phyloP scores from a whole-genome alignment of 2,329 filamentous ascomycete species.

The Stachybotrys chartarum region DNA sequence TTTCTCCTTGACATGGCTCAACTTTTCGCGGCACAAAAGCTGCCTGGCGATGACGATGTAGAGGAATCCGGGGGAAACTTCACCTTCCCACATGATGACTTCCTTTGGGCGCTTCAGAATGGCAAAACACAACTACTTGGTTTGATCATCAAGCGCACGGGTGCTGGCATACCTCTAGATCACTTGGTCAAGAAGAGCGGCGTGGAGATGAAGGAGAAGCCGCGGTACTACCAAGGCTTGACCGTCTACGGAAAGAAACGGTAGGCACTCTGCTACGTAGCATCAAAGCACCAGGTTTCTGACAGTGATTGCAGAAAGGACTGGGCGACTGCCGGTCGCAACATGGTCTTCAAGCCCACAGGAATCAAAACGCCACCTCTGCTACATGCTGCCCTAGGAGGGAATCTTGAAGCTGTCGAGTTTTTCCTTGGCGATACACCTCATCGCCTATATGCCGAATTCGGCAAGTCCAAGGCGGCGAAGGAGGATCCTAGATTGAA shows the following conservation, averaged over 20 bases:
- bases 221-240: conserved; percentile 69
- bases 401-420: conserved; percentile 61
- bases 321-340: conserved; percentile 61
- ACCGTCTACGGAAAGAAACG: conserved; percentile 68
- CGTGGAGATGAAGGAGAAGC: conserved; percentile 54
- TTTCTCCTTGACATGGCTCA: conserved; percentile 50
- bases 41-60: conserved; percentile 23
- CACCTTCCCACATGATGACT: conserved; percentile 31
- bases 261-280: conserved; percentile 15
- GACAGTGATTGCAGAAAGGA: conserved; percentile 38
- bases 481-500: conserved; percentile 55
- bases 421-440: conserved; percentile 73
- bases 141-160: conserved; percentile 57
- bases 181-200: conserved; percentile 60
- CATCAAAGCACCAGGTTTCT: conserved; percentile 4
- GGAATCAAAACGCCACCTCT: conserved; percentile 49
- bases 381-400: conserved; percentile 47
- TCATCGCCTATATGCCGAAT: conserved; percentile 59
- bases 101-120: conserved; percentile 33
- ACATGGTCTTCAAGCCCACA: conserved; percentile 27
- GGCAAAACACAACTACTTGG: conserved; percentile 52
- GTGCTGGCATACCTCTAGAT: conserved; percentile 63
- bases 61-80: conserved; percentile 24
- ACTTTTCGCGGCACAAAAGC: conserved; percentile 32
- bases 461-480: conserved; percentile 51